Base-by-base conservation (phyloP, 352 stramenopile genomes). In the Achlya hypogyna region DNA sequence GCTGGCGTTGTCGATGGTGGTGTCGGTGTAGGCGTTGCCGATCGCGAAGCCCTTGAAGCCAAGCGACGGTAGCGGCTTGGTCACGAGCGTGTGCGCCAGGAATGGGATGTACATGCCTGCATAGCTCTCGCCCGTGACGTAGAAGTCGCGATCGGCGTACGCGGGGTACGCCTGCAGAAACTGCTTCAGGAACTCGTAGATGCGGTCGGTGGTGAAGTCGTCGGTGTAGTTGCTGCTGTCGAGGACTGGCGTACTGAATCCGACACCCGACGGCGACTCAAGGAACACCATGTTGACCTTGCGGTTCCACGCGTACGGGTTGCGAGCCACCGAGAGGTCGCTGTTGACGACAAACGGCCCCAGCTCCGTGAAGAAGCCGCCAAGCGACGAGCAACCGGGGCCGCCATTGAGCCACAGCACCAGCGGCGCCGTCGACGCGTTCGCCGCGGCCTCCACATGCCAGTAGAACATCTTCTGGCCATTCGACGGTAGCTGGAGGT, bases 321-420 rank as follows among this genome's bases (percentile, higher is more conserved):
- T 95, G 29, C 87, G 62, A 40, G 76, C 73, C n/a, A 94, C 70
- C 0, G 62, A 77, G 23, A 70, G 69, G 65, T 88, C 78, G 5
- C 70, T 60, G 25, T 74, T 63, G 32, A 83, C 78, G 40, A 85
- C 71, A 52, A 90, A 88, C 35, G 82, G 79, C 3, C 82, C 82
- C 62, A 88, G 85, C 71, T 87, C 82, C 20, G 78, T 88, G 71
- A 96, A 83, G 62, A 97, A 86, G 0, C 89, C 92, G 29, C 85
- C 75, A 25, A 83, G 69, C 10, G 80, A 94, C 10, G 83, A 85
- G 69, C 87, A 95, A 3, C 90, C 90, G 0, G 90, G 91, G 5
- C 91, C 92, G 28, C 92, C 90, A 63, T 97, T 98, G 35, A 96
- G 79, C 92, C 91, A 97, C 10, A 96, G 74, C 47, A 97, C 79